These are phyloP conservation scores for Olyra latifolia DNA, from an alignment of 176 grass and related monocot species.

Conservation along the genomic window DNA sequence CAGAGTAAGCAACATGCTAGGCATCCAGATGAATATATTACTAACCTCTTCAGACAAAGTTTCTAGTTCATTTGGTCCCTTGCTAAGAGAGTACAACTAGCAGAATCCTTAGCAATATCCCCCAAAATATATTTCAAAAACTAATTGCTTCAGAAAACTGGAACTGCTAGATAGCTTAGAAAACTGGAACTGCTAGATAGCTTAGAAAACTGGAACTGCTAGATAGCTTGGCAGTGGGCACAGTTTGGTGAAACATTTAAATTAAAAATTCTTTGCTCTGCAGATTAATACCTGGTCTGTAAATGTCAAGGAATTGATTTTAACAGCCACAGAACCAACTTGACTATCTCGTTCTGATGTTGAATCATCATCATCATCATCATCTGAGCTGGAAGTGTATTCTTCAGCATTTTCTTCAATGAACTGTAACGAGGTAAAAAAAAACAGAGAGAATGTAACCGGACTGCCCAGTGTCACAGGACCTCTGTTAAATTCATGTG, in stretches of 20 bases:
- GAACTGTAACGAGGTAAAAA: slow-evolving; percentile 47
- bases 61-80: slow-evolving; percentile 1
- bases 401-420: slow-evolving; percentile 70
- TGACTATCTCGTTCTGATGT: slow-evolving; percentile 18
- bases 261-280: not conserved
- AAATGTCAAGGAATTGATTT: slow-evolving; percentile 53
- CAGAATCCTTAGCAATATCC: slow-evolving; percentile 8
- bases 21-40: not conserved
- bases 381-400: slow-evolving; percentile 35
- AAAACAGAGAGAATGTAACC: not conserved
- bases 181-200: too few species aligned
- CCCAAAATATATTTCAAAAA: not conserved
- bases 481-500: not conserved
- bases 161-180: too few species aligned
- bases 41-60: slow-evolving; percentile 25
- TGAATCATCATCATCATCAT: too few species aligned
- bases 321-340: slow-evolving; percentile 32
- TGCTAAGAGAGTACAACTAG: slow-evolving; percentile 6
- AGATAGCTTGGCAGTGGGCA: not conserved
- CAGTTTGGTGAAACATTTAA: not conserved
- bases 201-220: too few species aligned
- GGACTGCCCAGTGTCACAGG: not conserved
- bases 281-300: slow-evolving; percentile 52
- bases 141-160: slow-evolving; percentile 3
- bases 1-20: not conserved